A percentile compares a stretch with the other conserved stretches of the same genome.
phyloP scores from a whole-genome alignment of 371 early-diverging fungal species.

The Mucor irregularis region DNA sequence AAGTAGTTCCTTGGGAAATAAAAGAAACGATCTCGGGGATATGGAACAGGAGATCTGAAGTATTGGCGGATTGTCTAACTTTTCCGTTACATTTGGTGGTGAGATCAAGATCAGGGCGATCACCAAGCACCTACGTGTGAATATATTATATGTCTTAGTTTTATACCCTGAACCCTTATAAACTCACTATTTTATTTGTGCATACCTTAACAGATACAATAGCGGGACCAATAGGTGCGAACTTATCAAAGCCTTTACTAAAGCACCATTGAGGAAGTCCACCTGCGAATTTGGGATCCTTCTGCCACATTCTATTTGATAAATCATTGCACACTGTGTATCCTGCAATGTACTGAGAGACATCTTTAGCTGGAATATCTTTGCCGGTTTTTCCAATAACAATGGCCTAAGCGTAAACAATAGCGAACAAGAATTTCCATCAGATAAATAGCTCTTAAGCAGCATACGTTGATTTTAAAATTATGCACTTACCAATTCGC shows the following conservation, averaged over 20 bases:
- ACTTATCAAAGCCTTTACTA: constrained; percentile 64
- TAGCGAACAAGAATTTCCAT: no score
- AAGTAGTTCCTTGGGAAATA: constrained; percentile 59
- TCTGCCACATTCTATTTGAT: constrained; percentile 59
- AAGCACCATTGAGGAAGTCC: constrained; percentile 59
- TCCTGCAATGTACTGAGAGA: constrained; percentile 55
- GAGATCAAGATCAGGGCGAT: constrained; percentile 52
- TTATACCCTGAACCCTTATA: no score
- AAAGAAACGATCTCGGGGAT: constrained; percentile 50
- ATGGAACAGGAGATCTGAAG: constrained; percentile 52
- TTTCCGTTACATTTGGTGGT: constrained; percentile 48
- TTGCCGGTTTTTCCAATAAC: constrained; percentile 60
- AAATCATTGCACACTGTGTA: constrained; percentile 64
- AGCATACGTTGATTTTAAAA: background rate
- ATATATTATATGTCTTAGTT: no score
- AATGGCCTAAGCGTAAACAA: constrained; percentile 27
- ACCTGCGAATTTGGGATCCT: constrained; percentile 31
- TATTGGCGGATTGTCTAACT: constrained; percentile 53
- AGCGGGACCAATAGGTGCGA: constrained; percentile 59
- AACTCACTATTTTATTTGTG: no score
- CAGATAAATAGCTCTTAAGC: background rate
- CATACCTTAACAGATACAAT: constrained; percentile 46
- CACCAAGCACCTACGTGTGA: no score
- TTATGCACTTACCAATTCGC: constrained; percentile 40
- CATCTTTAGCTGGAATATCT: constrained; percentile 45